Conservation (phyloP, 1,139 yeast genomes). For the Diutina mesorugosa region DNA sequence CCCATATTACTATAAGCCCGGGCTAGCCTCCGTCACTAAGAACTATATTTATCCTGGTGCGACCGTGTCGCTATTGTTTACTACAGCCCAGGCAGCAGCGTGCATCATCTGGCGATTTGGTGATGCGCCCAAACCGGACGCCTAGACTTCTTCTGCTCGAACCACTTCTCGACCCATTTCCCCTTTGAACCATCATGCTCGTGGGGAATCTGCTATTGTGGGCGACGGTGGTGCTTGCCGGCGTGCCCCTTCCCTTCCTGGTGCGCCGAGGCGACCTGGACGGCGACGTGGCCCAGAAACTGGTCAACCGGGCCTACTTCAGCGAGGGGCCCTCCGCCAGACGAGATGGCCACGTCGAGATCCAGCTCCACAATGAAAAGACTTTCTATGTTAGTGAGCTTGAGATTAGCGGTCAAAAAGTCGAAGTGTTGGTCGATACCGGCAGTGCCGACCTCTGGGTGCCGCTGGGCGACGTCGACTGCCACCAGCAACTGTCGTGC, state of each 20-base stretch:
- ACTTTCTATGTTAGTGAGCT: neutral
- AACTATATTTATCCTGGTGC: neutral
- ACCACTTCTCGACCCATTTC: neutral
- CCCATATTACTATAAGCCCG: neutral
- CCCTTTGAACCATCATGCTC: neutral
- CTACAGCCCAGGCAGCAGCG: neutral
- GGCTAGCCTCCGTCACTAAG: neutral
- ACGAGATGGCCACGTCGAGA: neutral
- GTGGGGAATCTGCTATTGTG: neutral
- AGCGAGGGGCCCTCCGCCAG: neutral
- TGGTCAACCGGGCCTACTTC: neutral
- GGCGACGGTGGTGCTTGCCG: neutral
- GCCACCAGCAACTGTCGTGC: neutral
- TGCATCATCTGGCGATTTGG: neutral
- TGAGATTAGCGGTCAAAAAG: neutral
- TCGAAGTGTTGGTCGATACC: conserved; percentile 2
- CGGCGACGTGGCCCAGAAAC: neutral
- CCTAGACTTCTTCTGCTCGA: neutral
- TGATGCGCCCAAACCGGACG: neutral
- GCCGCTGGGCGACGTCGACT: neutral
- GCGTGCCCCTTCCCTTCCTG: neutral
- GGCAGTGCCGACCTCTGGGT: conserved; percentile 3
- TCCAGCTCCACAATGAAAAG: neutral
- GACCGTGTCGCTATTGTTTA: neutral
- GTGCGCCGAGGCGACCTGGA: neutral